These are phyloP conservation scores for Aquilaria yunnanensis DNA, from an alignment of 345 rosid genomes.

Conservation along the genomic window DNA sequence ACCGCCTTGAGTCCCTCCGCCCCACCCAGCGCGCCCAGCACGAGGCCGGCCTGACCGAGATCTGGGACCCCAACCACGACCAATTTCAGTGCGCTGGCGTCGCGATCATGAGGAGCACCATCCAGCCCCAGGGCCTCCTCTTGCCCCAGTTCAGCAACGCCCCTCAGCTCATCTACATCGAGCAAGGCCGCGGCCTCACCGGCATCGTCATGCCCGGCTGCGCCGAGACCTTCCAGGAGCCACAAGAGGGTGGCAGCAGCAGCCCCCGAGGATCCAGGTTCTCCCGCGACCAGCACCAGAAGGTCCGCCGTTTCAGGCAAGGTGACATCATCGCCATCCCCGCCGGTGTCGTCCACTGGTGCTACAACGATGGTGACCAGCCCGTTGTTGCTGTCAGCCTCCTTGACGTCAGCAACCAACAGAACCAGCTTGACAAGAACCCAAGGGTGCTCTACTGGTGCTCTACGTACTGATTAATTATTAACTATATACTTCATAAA, in stretches of 20 bases:
- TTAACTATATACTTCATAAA: not conserved
- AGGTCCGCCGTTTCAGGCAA: conserved; percentile 28
- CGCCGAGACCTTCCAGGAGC: conserved; percentile 46
- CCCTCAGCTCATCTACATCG: conserved; percentile 34
- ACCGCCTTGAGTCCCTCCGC: conserved; percentile 25
- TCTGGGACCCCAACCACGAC: conserved; percentile 38
- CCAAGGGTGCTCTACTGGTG: conserved; percentile 60
- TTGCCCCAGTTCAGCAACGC: conserved; percentile 34
- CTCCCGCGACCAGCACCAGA: conserved; percentile 46
- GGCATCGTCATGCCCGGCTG: conserved; percentile 39
- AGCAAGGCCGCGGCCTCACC: conserved; percentile 35
- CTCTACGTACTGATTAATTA: not conserved
- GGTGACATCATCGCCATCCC: conserved; percentile 49
- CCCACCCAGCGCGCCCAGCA: conserved; percentile 25
- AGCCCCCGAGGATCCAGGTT: conserved; percentile 3
- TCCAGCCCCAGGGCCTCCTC: conserved; percentile 43
- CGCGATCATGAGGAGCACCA: conserved; percentile 23
- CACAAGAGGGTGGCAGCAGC: conserved; percentile 16
- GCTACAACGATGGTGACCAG: conserved; percentile 38
- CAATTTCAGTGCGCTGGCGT: conserved; percentile 48
- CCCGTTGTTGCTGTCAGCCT: conserved; percentile 28
- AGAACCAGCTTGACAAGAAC: conserved; percentile 60
- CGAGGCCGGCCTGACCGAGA: conserved; percentile 41
- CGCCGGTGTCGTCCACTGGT: conserved; percentile 43
- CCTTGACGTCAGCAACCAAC: conserved; percentile 26